Conservation (phyloP, 495 filamentous ascomycete species). For the Talaromyces wortmannii region DNA sequence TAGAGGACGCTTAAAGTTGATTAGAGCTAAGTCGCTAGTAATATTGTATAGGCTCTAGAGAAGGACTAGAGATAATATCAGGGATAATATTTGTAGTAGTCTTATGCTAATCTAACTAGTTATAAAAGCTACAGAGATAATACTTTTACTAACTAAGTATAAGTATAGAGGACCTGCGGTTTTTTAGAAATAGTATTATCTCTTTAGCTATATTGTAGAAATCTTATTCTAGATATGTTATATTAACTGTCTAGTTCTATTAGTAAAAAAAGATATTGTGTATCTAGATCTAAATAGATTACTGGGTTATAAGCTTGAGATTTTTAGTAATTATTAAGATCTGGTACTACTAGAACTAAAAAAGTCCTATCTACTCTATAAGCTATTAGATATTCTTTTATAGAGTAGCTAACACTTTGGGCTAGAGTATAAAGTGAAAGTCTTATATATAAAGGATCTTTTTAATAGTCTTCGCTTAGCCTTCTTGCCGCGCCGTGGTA, state of each 20-base stretch:
- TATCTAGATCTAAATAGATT: background rate
- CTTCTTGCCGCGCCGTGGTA: background rate
- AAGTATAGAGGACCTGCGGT: too few relatives aligned
- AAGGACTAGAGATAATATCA: background rate
- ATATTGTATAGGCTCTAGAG: background rate
- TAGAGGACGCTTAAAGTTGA: too few relatives aligned
- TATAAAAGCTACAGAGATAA: background rate
- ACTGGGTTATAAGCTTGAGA: background rate
- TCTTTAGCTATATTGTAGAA: too few relatives aligned
- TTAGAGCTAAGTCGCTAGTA: background rate
- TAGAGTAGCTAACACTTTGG: background rate
- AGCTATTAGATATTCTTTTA: background rate
- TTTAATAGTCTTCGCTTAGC: background rate
- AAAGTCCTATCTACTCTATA: background rate
- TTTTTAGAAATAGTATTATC: too few relatives aligned
- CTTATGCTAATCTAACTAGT: too few relatives aligned
- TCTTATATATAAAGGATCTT: too few relatives aligned
- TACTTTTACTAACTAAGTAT: too few relatives aligned
- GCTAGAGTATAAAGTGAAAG: background rate
- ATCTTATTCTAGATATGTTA: too few relatives aligned
- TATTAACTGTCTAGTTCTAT: too few relatives aligned
- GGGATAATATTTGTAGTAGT: too few relatives aligned
- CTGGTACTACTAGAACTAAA: too few relatives aligned
- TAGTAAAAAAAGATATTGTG: background rate
- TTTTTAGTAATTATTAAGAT: background rate